Evolutionary conservation across 768 basidiomycete genomes (phyloP).

Genomic region (Russula dissimulans): DNA sequence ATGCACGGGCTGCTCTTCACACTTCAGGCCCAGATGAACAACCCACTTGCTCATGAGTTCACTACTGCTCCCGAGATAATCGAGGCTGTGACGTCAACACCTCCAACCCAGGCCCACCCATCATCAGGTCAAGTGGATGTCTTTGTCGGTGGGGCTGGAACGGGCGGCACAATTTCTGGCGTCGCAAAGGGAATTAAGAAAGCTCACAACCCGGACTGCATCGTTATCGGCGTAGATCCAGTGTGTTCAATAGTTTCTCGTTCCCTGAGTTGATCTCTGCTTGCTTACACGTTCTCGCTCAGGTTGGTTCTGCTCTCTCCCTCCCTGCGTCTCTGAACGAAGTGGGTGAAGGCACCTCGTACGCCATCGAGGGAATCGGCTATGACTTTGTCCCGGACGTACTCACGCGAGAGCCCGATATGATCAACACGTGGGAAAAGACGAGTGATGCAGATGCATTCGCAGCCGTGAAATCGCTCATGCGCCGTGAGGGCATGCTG

Average conservation of each 20-base stretch:
- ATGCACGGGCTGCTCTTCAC: neutral
- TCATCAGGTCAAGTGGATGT: constrained; percentile 74
- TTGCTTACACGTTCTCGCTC: neutral
- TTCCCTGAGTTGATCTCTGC: neutral
- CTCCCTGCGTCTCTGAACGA: constrained; percentile 55
- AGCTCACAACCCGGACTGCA: constrained; percentile 58
- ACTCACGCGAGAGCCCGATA: constrained; percentile 48
- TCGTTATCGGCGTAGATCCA: constrained; percentile 86
- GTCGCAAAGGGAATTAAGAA: constrained; percentile 72
- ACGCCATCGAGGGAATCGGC: constrained; percentile 93
- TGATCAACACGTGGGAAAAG: constrained; percentile 81
- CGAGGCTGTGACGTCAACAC: constrained; percentile 58
- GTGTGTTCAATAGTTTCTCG: constrained; percentile 37
- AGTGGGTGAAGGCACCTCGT: constrained; percentile 41
- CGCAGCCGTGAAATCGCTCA: constrained; percentile 59
- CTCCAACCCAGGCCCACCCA: constrained; percentile 44
- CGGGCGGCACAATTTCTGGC: constrained; percentile 93
- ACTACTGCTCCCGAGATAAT: constrained; percentile 92
- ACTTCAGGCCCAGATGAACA: constrained; percentile 46
- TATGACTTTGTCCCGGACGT: constrained; percentile 91
- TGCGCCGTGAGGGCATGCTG: constrained; percentile 79
- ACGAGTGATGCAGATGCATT: constrained; percentile 76
- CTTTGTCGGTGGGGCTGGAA: constrained; percentile 82
- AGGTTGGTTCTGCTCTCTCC: constrained; percentile 88
- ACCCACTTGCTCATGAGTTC: constrained; percentile 84